phyloP scores from a whole-genome alignment of 73 alveolate genomes.

The Paramecium tetraurelia region DNA sequence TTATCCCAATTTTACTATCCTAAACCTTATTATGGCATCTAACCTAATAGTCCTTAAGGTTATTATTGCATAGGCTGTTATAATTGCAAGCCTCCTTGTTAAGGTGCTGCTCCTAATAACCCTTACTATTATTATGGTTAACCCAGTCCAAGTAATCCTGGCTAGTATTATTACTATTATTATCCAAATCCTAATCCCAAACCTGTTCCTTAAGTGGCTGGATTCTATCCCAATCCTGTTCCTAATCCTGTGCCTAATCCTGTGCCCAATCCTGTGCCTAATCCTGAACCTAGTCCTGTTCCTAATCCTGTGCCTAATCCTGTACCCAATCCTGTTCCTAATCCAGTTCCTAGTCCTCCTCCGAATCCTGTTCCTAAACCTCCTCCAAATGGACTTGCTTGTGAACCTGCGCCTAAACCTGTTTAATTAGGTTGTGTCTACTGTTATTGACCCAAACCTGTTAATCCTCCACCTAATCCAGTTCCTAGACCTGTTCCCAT shows the following conservation, averaged over 20 bases:
- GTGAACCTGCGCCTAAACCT: background rate
- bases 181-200: background rate
- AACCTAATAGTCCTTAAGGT: background rate
- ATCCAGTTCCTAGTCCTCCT: background rate
- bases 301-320: conserved; percentile 1
- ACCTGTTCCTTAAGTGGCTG: background rate
- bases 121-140: background rate
- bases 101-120: background rate
- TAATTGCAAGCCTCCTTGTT: background rate
- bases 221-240: background rate
- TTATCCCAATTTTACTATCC: background rate
- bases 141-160: background rate
- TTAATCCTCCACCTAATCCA: conserved; percentile 40
- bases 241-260: background rate
- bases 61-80: background rate
- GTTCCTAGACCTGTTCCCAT: conserved; percentile 1
- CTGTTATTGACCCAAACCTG: background rate
- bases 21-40: background rate
- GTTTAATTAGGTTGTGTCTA: background rate
- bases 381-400: background rate
- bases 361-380: background rate
- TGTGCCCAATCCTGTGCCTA: background rate
- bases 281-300: background rate
- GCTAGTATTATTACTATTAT: background rate
- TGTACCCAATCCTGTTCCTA: conserved; percentile 29